A percentile compares a stretch with the other conserved stretches of the same genome.
Conservation (phyloP, 345 rosid species). For the Ailanthus altissimus region DNA sequence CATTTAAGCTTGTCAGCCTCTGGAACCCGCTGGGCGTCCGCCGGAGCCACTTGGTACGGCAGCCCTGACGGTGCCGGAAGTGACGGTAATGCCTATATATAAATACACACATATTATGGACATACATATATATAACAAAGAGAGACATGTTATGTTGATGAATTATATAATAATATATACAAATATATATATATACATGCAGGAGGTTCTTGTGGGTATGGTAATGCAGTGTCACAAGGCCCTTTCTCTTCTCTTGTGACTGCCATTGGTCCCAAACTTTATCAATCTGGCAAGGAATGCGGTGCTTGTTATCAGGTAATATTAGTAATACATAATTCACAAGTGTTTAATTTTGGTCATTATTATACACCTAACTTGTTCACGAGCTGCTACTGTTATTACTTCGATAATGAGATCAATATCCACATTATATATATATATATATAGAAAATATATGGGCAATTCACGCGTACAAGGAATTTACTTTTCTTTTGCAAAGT, state of each 20-base stretch:
- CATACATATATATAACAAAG: background rate
- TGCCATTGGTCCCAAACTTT: conserved; percentile 46
- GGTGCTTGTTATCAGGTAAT: conserved; percentile 56
- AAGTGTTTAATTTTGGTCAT: too few species aligned
- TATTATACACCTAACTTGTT: too few species aligned
- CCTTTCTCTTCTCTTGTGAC: conserved; percentile 53
- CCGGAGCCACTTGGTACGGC: conserved; percentile 62
- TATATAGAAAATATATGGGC: too few species aligned
- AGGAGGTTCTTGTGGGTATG: conserved; percentile 66
- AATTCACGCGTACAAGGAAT: too few species aligned
- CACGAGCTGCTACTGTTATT: too few species aligned
- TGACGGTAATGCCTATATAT: conserved; percentile 33
- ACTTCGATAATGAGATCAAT: too few species aligned
- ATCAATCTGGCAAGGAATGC: conserved; percentile 50
- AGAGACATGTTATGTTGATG: background rate
- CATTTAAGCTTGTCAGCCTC: conserved; percentile 26
- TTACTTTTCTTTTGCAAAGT: too few species aligned
- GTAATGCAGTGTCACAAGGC: conserved; percentile 35
- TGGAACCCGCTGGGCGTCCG: conserved; percentile 38
- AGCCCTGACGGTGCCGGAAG: conserved; percentile 54
- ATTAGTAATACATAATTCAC: background rate
- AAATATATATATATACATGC: conserved; percentile 12
- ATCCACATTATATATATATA: too few species aligned
- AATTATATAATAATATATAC: too few species aligned
- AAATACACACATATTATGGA: background rate